Conservation (phyloP, 176 grass and related monocot genomes). For the Lolium multiflorum region DNA sequence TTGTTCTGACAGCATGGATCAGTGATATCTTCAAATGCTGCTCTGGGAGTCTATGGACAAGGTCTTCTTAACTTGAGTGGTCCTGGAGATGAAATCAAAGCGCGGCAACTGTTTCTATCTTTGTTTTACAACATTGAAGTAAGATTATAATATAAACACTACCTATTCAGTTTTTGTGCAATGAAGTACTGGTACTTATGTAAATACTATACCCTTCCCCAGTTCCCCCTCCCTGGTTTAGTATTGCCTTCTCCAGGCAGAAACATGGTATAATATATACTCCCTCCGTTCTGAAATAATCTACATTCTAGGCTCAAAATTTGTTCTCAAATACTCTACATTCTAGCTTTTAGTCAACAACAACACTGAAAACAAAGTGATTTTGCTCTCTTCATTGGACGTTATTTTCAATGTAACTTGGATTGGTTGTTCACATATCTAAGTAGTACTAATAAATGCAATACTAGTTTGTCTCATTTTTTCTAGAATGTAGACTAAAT, state of each 20-base stretch:
- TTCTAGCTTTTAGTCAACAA: too few relatives aligned
- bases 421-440: too few relatives aligned
- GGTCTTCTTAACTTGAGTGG: slow-evolving; percentile 97
- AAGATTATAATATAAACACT: slow-evolving; percentile 50
- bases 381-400: too few relatives aligned
- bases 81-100: slow-evolving; percentile 91
- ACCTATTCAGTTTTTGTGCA: slow-evolving; percentile 6
- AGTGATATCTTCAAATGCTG: slow-evolving; percentile 92
- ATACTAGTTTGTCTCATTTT: too few relatives aligned
- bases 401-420: too few relatives aligned
- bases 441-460: too few relatives aligned
- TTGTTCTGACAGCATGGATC: slow-evolving; percentile 83
- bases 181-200: background rate
- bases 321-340: too few relatives aligned
- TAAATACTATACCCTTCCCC: background rate
- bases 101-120: slow-evolving; percentile 82
- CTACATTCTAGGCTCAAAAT: too few relatives aligned
- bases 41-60: slow-evolving; percentile 97
- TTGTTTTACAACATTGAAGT: slow-evolving; percentile 99
- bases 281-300: too few relatives aligned
- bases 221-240: background rate
- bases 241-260: background rate
- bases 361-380: too few relatives aligned
- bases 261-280: slow-evolving; percentile 16
- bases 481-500: too few relatives aligned